phyloP scores from a whole-genome alignment of 805 yeast species.

The Candida endomychidarum region DNA sequence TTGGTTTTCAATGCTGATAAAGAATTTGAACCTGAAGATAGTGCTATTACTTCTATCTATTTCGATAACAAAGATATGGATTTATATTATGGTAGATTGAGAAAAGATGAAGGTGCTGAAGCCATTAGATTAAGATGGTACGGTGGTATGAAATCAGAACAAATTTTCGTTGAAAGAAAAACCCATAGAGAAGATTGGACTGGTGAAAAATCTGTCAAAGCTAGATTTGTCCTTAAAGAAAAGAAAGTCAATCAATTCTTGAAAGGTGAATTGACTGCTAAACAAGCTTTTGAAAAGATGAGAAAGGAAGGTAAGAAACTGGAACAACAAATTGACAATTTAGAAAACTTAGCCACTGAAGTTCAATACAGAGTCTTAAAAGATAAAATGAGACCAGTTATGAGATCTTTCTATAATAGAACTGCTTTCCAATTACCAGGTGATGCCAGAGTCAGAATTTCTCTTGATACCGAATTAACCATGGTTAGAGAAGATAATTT shows the following conservation, averaged over 20 bases:
- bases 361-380: conserved; percentile 87
- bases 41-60: conserved; percentile 95
- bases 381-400: conserved; percentile 86
- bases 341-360: conserved; percentile 90
- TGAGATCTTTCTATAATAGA: conserved; percentile 94
- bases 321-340: conserved; percentile 80
- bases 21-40: conserved; percentile 91
- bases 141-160: conserved; percentile 94
- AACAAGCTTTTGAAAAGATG: conserved; percentile 88
- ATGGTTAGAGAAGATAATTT: conserved; percentile 98
- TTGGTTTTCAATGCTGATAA: conserved; percentile 94
- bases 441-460: conserved; percentile 97
- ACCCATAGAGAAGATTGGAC: conserved; percentile 99
- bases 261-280: conserved; percentile 80
- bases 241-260: conserved; percentile 83
- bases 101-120: conserved; percentile 98
- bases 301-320: conserved; percentile 91
- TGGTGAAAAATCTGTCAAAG: conserved; percentile 98
- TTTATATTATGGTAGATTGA: conserved; percentile 87
- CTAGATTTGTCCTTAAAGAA: conserved; percentile 90
- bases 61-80: conserved; percentile 89
- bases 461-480: conserved; percentile 94
- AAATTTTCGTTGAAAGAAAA: conserved; percentile 92
- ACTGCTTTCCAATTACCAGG: conserved; percentile 99
- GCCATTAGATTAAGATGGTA: conserved; percentile 98